Conservation (phyloP, 2,329 filamentous ascomycete species). For the Aureobasidium sp. region DNA sequence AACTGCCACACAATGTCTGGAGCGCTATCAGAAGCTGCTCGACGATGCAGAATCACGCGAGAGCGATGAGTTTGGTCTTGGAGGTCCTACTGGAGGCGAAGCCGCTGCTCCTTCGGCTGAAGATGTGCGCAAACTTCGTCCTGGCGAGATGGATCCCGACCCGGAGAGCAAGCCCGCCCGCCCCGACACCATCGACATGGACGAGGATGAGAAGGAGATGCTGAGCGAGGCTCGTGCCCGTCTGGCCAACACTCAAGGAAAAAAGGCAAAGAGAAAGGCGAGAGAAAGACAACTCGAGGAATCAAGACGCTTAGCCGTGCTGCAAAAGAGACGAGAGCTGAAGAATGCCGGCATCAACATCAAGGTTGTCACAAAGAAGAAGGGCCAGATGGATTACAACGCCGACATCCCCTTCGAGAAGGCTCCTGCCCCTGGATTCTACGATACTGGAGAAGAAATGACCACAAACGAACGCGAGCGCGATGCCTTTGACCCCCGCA, state of each 20-base stretch:
- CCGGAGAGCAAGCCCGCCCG: conserved; percentile 92
- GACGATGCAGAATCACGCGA: conserved; percentile 93
- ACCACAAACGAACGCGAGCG: conserved; percentile 74
- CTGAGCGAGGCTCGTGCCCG: conserved; percentile 93
- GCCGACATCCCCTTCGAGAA: conserved; percentile 98
- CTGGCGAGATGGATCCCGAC: conserved; percentile 94
- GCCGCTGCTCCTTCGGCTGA: conserved; percentile 82
- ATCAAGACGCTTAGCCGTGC: conserved; percentile 75
- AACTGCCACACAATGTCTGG: conserved; percentile 93
- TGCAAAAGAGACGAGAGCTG: conserved; percentile 92
- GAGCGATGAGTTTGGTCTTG: conserved; percentile 69
- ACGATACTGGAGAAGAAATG: conserved; percentile 82
- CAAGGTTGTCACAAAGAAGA: conserved; percentile 84
- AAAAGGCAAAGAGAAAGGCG: conserved; percentile 97
- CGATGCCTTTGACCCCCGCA: conserved; percentile 82
- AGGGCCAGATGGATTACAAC: conserved; percentile 99
- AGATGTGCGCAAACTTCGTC: conserved; percentile 73
- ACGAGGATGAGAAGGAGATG: conserved; percentile 99
- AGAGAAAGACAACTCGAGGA: conserved; percentile 93
- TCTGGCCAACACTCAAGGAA: conserved; percentile 94
- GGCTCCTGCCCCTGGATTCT: conserved; percentile 80
- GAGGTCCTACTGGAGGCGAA: conserved; percentile 80
- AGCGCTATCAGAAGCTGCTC: conserved; percentile 91
- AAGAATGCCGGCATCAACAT: conserved; percentile 98
- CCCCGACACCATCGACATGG: conserved; percentile 94